Base-by-base conservation (phyloP, 1,284 basidiomycete species). In the Puccinia triticina region DNA sequence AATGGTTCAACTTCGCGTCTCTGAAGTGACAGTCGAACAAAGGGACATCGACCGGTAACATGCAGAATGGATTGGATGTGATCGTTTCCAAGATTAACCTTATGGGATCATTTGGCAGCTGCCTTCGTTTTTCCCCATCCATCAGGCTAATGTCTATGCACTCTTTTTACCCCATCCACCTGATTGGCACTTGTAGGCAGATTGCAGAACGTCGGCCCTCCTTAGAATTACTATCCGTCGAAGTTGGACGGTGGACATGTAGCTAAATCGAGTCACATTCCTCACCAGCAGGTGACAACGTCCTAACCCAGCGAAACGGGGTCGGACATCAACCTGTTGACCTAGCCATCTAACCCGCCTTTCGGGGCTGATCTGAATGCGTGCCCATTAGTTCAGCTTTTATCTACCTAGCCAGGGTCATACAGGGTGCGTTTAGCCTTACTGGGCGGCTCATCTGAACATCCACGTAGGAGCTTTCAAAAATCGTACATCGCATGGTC, bases 381-480 rank as follows among this genome's bases (percentile, higher is more conserved):
- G 18, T 43, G 64, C 64, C 43, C 64, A 66, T 43, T 37, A 37
- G 64, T 66, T 66, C n/a, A 26, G 26, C n/a, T 29, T 66, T 32
- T 66, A 43, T 32, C 18, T 50, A 29, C 29, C 29, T 72, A 34
- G 46, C 69, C 69, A 48, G 69, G 69, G 69, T 53, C 37, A 66
- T 43, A 26, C 46, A 71, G 67, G 48, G 69, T 29, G 48, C 29
- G 43, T 72, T 34, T 34, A 48, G 43, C 23, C 66, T 69, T 26
- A 72, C 48, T 2, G n/a, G 26, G 26, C 8, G 18, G 37, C 66
- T 69, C 66, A 69, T 69, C 66, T 69, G 40, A 69, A 46, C 66
- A 40, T 48, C 46, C 37, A 43, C 3, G 43, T n/a, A 69, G 66
- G 66, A 72, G 69, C 69, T 72, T 72, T 8, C 48, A 16, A 67